Evolutionary conservation across 495 filamentous ascomycete genomes (phyloP), one percentile per base, ranked within the genome.

Genomic region (Astrothelium macrocarpum): DNA sequence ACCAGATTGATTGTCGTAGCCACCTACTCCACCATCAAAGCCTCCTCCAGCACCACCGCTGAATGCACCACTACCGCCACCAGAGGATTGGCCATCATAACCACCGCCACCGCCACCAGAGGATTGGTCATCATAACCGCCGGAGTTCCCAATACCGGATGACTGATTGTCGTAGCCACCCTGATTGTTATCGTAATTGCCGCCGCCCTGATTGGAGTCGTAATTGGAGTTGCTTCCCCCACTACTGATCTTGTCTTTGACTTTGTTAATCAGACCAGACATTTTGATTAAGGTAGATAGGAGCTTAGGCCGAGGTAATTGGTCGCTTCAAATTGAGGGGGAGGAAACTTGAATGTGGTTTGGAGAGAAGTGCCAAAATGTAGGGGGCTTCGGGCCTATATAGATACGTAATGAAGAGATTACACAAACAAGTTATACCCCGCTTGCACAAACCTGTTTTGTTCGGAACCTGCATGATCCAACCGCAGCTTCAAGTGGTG

Each of bases 401-500:
- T n/a, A n/a, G n/a, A n/a, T n/a, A n/a, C n/a, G n/a, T n/a, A n/a
- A n/a, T n/a, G n/a, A n/a, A n/a, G n/a, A n/a, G n/a, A n/a, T n/a
- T n/a, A n/a, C n/a, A n/a, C n/a, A n/a, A n/a, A n/a, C n/a, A n/a
- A n/a, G n/a, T n/a, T n/a, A n/a, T n/a, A n/a, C n/a, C n/a, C n/a
- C n/a, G n/a, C n/a, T n/a, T n/a, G 26, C 49, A 29, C 49, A 56
- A 56, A 56, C 49, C 49, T 56, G 49, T 56, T 56, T 29, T 26
- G 43, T 20, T 18, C 9, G 43, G 43, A 18, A 49, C 43, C 34
- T 5, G 34, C 34, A 14, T 39, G 34, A 39, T 14, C 34, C 34
- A 39, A 14, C 34, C 34, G 34, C 34, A 39, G 5, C 34, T 39
- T 39, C 34, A 14, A 39, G 5, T 39, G 5, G 34, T 39, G 34